A percentile compares a stretch with the other conserved stretches of the same genome.
These are phyloP conservation scores for Paecilomyces fulvus DNA, from an alignment of 2,329 filamentous ascomycete genomes.

Conservation along the genomic window DNA sequence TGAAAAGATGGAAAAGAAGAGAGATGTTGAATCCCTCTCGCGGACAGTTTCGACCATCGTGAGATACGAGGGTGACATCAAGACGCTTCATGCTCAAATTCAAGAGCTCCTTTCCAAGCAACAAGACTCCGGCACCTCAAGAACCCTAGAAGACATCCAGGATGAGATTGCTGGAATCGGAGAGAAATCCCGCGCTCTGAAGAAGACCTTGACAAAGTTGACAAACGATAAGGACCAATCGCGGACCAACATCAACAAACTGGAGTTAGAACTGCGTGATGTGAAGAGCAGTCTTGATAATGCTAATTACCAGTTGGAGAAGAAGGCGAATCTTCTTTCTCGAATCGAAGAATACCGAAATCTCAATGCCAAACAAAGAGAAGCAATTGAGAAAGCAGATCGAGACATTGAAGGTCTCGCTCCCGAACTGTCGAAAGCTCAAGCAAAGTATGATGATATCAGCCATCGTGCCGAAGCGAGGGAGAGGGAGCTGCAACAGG, in stretches of 20 bases:
- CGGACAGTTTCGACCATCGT: constrained; percentile 70
- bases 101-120: constrained; percentile 68
- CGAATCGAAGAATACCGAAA: constrained; percentile 68
- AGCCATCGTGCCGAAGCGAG: constrained; percentile 61
- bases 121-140: constrained; percentile 53
- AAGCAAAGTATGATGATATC: constrained; percentile 68
- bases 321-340: constrained; percentile 60
- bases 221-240: constrained; percentile 63
- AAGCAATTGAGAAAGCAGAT: constrained; percentile 61
- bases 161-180: constrained; percentile 59
- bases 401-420: constrained; percentile 63
- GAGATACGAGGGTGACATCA: constrained; percentile 63
- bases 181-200: constrained; percentile 59
- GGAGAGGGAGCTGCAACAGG: constrained; percentile 63
- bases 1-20: constrained; percentile 54
- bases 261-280: constrained; percentile 73
- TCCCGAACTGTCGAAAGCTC: constrained; percentile 67
- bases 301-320: constrained; percentile 67
- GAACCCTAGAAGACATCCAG: constrained; percentile 77
- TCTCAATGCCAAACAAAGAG: constrained; percentile 59
- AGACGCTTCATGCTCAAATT: constrained; percentile 63
- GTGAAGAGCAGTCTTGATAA: constrained; percentile 62
- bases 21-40: constrained; percentile 65
- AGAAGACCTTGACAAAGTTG: constrained; percentile 57
- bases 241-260: constrained; percentile 55